Evolutionary conservation across 768 basidiomycete species (phyloP), one percentile per base, ranked within the genome.

Genomic region (Mycena belliarum): DNA sequence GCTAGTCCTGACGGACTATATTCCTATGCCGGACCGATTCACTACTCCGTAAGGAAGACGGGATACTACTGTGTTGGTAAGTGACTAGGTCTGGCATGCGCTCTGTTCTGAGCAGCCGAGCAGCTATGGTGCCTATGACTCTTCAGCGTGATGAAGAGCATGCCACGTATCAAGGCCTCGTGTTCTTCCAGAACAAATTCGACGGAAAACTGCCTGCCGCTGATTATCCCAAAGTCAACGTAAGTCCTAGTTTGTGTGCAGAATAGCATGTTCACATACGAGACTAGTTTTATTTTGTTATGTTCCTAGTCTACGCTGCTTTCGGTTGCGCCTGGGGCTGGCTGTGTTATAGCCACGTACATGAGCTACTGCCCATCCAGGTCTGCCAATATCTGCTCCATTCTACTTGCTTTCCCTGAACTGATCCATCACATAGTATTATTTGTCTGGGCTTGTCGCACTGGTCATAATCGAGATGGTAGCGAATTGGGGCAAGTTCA

Each of bases 211-310:
- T 99, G 21, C 84, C 96, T 14, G 95, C 95, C 7, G 83, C 91
- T 6, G 97, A 99, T 70, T 97, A 98, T 72, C 97, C 97, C 12
- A 98, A 98, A 85, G 91, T 98, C 70, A 88, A 85, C 56, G 95
- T 97, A 70, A 66, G 91, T 71, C 9, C 32, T 10, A 15, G n/a
- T 40, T 35, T 21, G 26, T 15, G 25, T 7, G 29, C 9, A 6
- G 25, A 43, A n/a, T 45, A 37, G 40, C 25, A 15, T 28, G 35
- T 53, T 49, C 23, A 49, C 43, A 20, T 43, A 46, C 23, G 64
- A 52, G 48, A 20, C 16, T 43, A 95, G 94, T 97, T 97, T 73
- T 97, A 97, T 74, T 82, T 94, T 53, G 71, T 73, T 23, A 86
- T 98, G 82, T 90, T 91, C 71, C 66, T 94, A 37, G 74, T 88